These are phyloP conservation scores for Zea luxurians DNA, from an alignment of 176 grass and related monocot genomes.

Conservation along the genomic window DNA sequence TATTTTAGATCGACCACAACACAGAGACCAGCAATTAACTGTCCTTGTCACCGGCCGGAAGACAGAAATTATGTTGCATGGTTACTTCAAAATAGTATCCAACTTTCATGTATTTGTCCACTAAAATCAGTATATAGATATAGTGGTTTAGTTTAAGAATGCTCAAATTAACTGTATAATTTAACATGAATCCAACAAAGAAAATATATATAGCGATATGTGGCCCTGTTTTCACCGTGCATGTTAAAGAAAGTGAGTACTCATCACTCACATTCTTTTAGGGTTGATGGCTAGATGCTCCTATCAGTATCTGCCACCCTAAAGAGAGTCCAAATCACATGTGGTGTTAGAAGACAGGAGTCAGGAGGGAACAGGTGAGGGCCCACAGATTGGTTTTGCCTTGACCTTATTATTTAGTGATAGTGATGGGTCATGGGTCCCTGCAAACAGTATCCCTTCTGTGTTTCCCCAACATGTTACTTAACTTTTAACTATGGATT, in stretches of 20 bases:
- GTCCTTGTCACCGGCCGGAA: neutral
- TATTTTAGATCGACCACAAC: constrained; percentile 11
- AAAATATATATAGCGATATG: neutral
- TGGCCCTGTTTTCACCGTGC: neutral
- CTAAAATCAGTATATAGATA: neutral
- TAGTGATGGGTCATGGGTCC: neutral
- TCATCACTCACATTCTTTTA: neutral
- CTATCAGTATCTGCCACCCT: constrained; percentile 2
- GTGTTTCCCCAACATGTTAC: neutral
- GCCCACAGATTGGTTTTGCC: constrained; percentile 51
- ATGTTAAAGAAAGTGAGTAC: neutral
- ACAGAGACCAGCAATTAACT: neutral
- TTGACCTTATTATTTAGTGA: constrained; percentile 38
- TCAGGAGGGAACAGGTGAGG: constrained; percentile 53
- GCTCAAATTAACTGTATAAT: neutral
- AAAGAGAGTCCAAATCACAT: constrained; percentile 58
- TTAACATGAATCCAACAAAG: constrained; percentile 26
- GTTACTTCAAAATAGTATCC: neutral
- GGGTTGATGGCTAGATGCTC: constrained; percentile 19
- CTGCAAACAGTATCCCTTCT: neutral
- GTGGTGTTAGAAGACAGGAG: constrained; percentile 46
- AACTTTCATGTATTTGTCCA: neutral
- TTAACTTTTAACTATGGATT: neutral
- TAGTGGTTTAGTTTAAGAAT: neutral
- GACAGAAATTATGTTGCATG: neutral